Percentiles rank a stretch among this genome's conserved stretches.
Evolutionary conservation across 2,329 filamentous ascomycete genomes (phyloP).

Genomic region (Lasiodiplodia sp.): DNA sequence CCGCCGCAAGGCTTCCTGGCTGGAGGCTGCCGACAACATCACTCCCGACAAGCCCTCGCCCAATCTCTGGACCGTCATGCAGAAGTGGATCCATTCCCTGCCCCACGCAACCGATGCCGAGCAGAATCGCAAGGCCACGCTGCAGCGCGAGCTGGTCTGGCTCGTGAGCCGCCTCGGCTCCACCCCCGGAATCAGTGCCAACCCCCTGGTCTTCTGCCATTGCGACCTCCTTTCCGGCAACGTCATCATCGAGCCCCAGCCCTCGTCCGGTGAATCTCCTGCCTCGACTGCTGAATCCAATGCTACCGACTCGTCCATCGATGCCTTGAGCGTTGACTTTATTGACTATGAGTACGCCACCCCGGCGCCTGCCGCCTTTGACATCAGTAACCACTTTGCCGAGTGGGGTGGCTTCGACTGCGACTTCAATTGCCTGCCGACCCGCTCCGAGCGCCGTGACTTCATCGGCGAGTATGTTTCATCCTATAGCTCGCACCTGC

Average conservation of each 20-base stretch:
- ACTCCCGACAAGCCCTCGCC: conserved; percentile 76
- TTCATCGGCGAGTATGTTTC: conserved; percentile 86
- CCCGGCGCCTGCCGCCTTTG: conserved; percentile 92
- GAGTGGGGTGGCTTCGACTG: conserved; percentile 99
- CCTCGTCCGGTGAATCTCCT: conserved; percentile 42
- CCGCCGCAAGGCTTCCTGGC: conserved; percentile 43
- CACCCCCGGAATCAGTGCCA: conserved; percentile 71
- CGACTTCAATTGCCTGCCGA: conserved; percentile 85
- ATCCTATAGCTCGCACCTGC: conserved; percentile 65
- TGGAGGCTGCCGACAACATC: conserved; percentile 46
- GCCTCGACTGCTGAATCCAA: conserved; percentile 37
- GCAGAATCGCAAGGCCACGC: conserved; percentile 67
- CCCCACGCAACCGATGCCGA: conserved; percentile 76
- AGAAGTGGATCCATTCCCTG: conserved; percentile 91
- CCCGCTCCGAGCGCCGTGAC: conserved; percentile 73
- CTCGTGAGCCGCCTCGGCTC: conserved; percentile 76
- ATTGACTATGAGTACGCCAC: conserved; percentile 99
- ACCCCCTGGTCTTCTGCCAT: conserved; percentile 89
- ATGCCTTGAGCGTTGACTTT: conserved; percentile 69
- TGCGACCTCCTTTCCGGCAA: conserved; percentile 97
- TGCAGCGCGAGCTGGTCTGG: conserved; percentile 78
- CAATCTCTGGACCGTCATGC: conserved; percentile 93
- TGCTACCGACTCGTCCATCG: conserved; percentile 27
- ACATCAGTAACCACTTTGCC: conserved; percentile 96
- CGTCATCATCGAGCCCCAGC: conserved; percentile 78